Evolutionary conservation across 2,329 filamentous ascomycete species (phyloP).

Genomic region (Penicillium palitans): DNA sequence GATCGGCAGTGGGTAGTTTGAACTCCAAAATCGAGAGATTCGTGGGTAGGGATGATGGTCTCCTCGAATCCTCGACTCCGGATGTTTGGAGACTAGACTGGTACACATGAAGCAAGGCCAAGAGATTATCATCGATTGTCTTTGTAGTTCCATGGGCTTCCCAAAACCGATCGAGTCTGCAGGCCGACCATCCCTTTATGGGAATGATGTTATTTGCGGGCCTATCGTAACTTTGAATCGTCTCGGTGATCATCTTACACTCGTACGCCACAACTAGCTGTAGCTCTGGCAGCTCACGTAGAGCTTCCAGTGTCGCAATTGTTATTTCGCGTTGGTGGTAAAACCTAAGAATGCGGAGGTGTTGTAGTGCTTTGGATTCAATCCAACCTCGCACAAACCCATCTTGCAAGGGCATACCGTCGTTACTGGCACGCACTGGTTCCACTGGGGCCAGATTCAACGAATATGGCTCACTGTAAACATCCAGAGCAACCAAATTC

Average conservation of each 20-base stretch:
- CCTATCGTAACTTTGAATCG: neutral
- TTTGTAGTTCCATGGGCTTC: neutral
- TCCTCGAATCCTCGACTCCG: neutral
- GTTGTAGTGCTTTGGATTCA: conserved; percentile 40
- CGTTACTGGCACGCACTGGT: conserved; percentile 11
- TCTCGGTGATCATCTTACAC: conserved; percentile 31
- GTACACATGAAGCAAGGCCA: conserved; percentile 6
- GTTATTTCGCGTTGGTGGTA: conserved; percentile 36
- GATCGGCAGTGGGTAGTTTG: conserved; percentile 2
- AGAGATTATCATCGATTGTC: conserved; percentile 1
- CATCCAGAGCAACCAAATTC: conserved; percentile 45
- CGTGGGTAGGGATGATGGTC: neutral
- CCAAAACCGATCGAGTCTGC: conserved; percentile 12
- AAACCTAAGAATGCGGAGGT: conserved; percentile 42
- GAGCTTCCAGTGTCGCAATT: conserved; percentile 33
- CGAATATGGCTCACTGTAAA: conserved; percentile 26
- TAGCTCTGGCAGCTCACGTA: conserved; percentile 39
- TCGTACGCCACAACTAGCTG: conserved; percentile 36
- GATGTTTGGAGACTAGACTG: conserved; percentile 1
- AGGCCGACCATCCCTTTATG: conserved; percentile 9
- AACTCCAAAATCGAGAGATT: conserved; percentile 8
- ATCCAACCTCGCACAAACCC: conserved; percentile 45
- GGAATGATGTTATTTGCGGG: neutral
- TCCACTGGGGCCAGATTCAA: conserved; percentile 6
- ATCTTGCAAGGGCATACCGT: conserved; percentile 34